phyloP scores from a whole-genome alignment of 2,329 filamentous ascomycete genomes.

The Fusarium brevicatenulatum region DNA sequence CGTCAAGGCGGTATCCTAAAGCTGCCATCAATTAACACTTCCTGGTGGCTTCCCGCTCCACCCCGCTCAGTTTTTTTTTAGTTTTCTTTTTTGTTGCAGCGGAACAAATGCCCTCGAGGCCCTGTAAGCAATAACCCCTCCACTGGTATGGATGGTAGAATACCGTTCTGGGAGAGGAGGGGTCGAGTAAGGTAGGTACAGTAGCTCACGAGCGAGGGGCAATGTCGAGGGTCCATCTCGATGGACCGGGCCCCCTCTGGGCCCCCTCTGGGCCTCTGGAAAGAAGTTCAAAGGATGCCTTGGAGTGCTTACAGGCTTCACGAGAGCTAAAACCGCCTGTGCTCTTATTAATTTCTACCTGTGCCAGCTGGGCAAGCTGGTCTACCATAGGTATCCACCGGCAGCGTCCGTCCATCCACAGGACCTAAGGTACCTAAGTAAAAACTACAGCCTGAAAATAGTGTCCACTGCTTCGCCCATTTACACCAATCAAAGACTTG shows the following conservation, averaged over 20 bases:
- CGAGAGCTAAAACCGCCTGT: conserved; percentile 3
- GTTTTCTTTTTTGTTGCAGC: neutral
- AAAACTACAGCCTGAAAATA: conserved; percentile 19
- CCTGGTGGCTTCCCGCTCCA: conserved; percentile 28
- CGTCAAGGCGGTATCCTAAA: conserved; percentile 24
- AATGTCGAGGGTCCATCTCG: conserved; percentile 14
- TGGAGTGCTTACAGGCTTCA: neutral
- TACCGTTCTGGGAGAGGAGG: conserved; percentile 6
- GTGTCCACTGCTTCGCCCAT: conserved; percentile 42
- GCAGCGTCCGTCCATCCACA: conserved; percentile 39
- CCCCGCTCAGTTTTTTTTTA: conserved; percentile 22
- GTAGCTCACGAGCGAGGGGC: conserved; percentile 18
- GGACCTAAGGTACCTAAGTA: neutral
- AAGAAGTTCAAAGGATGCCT: neutral
- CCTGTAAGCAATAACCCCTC: conserved; percentile 34
- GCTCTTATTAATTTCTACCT: conserved; percentile 18
- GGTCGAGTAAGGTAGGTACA: conserved; percentile 1
- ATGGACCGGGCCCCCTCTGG: conserved; percentile 3
- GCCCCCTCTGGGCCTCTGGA: conserved; percentile 11
- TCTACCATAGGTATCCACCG: conserved; percentile 22
- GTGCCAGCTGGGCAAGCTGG: neutral
- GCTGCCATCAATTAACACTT: conserved; percentile 16
- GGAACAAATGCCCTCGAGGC: conserved; percentile 5
- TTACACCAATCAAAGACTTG: conserved; percentile 50
- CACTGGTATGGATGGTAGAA: neutral